Evolutionary conservation across 202 grass and related monocot genomes (phyloP), one percentile per base, ranked within the genome.

Genomic region (Carex sylvatica): DNA sequence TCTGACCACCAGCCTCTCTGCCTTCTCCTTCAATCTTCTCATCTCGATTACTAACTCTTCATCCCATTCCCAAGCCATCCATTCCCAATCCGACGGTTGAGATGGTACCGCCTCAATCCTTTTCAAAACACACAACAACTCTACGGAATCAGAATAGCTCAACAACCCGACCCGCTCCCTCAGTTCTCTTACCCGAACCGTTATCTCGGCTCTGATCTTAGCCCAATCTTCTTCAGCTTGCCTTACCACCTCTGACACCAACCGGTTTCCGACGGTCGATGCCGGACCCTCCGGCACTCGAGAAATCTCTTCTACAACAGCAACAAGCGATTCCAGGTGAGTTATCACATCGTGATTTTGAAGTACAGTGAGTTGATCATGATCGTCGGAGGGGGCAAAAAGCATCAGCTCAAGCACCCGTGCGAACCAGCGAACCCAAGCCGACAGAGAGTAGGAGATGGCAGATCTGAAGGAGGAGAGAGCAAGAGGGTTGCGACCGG

Each of bases 401-500:
- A 91, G 80, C 80, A 93, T 24, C 2, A 98, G 82, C 87, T 94
- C 95, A 52, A 98, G 95, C 58, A 98, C 87, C 3, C 90, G 87
- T 14, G 92, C 92, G 38, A 86, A 88, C 90, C 93, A 98, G 0
- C 92, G 89, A 65, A 93, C 92, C 90, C 92, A 94, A 10, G 90
- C 85, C 23, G 90, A 84, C 1, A 91, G 79, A 54, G 89, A 86
- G 79, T 86, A 87, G 81, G 94, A 81, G n/a, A 81, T 19, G 22
- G 64, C 18, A 38, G 84, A 98, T 2, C 80, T 78, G 82, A 98
- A 98, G 44, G 92, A 74, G 14, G 95, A 75, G 70, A 98, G 92
- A 54, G 87, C 95, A 3, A 94, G 95, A 20, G 95, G 90, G 84
- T 93, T 94, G 70, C 87, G 92, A 1, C 95, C 95, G 0, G 95